These are phyloP conservation scores for Daedaleopsis sinensis DNA, from an alignment of 768 basidiomycete species.

Conservation along the genomic window DNA sequence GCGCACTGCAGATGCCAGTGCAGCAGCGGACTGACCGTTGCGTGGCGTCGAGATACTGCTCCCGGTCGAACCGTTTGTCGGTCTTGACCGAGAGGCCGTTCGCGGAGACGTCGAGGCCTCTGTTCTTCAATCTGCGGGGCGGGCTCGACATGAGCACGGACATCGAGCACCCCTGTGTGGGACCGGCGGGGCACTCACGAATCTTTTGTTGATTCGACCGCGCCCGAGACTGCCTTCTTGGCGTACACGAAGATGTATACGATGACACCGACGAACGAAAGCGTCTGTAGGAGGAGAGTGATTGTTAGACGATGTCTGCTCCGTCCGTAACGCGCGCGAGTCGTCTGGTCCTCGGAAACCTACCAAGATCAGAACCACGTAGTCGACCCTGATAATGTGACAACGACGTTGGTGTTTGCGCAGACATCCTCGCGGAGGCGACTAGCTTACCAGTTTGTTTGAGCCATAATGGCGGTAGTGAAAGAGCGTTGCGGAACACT, in stretches of 20 bases:
- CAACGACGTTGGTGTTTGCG: neutral
- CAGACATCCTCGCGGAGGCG: too few species aligned
- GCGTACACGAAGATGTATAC: slow-evolving; percentile 3
- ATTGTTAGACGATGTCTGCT: neutral
- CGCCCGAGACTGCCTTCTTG: slow-evolving; percentile 40
- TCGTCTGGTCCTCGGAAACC: slow-evolving; percentile 17
- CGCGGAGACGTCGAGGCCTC: slow-evolving; percentile 59
- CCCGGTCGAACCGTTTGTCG: slow-evolving; percentile 55
- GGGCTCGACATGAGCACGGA: neutral
- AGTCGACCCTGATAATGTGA: slow-evolving; percentile 39
- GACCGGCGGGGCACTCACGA: slow-evolving; percentile 43
- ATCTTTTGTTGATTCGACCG: slow-evolving; percentile 53
- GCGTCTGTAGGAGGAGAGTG: neutral
- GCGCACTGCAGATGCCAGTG: neutral
- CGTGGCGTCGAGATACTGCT: slow-evolving; percentile 73
- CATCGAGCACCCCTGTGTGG: neutral
- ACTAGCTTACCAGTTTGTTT: too few species aligned
- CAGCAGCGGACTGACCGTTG: slow-evolving; percentile 51
- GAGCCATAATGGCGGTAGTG: neutral
- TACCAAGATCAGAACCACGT: slow-evolving; percentile 45
- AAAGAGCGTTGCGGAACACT: too few species aligned
- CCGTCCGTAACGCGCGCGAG: neutral
- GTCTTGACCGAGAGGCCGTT: slow-evolving; percentile 71
- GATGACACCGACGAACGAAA: neutral
- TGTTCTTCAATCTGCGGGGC: slow-evolving; percentile 52